phyloP scores from a whole-genome alignment of 306 rosid genomes.

The Prunus dulcis region DNA sequence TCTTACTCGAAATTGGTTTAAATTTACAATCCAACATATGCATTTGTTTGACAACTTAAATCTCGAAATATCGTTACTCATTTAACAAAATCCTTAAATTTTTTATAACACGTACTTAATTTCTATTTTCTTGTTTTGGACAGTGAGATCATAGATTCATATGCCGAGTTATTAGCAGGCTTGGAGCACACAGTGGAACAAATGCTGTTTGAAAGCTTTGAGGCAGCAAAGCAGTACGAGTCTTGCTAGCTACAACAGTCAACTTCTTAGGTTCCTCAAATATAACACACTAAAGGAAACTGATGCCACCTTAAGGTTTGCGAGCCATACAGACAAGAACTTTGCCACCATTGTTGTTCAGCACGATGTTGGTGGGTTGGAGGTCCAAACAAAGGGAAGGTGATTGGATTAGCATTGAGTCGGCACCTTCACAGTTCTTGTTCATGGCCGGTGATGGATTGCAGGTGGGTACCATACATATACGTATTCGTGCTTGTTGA shows the following conservation, averaged over 20 bases:
- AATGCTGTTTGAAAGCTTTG: slow-evolving; percentile 14
- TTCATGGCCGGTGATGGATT: slow-evolving; percentile 15
- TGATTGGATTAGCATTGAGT: neutral
- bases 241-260: neutral
- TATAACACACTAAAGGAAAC: neutral
- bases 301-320: neutral
- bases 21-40: too few relatives aligned
- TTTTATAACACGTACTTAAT: neutral
- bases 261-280: slow-evolving; percentile 14
- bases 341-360: slow-evolving; percentile 15
- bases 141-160: slow-evolving; percentile 13
- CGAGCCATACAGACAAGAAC: slow-evolving; percentile 7
- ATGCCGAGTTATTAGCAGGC: neutral
- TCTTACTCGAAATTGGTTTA: too few relatives aligned
- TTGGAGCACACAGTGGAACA: slow-evolving; percentile 3
- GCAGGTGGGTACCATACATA: neutral
- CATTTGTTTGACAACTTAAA: too few relatives aligned
- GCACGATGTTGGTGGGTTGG: slow-evolving; percentile 13
- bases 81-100: too few relatives aligned
- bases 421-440: slow-evolving; percentile 7
- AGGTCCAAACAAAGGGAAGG: slow-evolving; percentile 6
- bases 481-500: too few relatives aligned
- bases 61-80: too few relatives aligned
- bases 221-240: neutral
- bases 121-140: neutral